Base-by-base conservation (phyloP, 2,329 filamentous ascomycete species). In the Sporothrix schenckii region DNA sequence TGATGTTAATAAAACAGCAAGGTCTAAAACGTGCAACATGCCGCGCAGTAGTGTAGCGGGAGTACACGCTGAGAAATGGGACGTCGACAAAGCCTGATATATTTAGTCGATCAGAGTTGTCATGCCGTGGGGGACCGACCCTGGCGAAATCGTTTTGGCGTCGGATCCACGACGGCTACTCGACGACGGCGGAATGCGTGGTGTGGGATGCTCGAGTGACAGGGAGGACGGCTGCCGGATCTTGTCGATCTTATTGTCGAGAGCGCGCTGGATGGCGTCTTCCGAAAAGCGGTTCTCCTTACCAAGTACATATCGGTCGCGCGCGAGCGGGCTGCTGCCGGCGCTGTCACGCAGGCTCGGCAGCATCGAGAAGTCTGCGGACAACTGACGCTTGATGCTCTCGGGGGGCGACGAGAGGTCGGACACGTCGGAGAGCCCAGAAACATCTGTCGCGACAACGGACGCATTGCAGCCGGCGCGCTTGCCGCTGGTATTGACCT, bases 121-220 rank as follows among this genome's bases (percentile, higher is more conserved):
- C 79, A 85, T 80, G 47, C 78, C 79, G 7, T 77, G 77, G 4
- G 83, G 83, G 14, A 80, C 73, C 2, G 79, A 80, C 21, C 76
- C 78, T 7, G 83, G 82, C 54, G 82, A 83, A 63, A 84, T 82
- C 9, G 82, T 84, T 21, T 81, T 52, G 5, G 68, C 69, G 14
- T 68, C 69, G 2, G 69, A 72, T 2, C 53, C n/a, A 34, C 66
- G 53, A n/a, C 71, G 66, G 66, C 69, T 70, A 44, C 69, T 60
- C 0, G 39, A 53, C 6, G 24, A 34, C 7, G 71, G 66, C 14
- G 71, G 66, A 10, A 50, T 66, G 70, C 39, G 61, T 1, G 54
- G 47, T 14, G 49, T 56, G 4, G 39, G 53, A 16, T 50, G n/a
- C 30, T 66, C 47, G 27, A 34, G 54, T 4, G 65, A 56, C 24